These are phyloP conservation scores for Debaryomyces castellii DNA, from an alignment of 805 yeast genomes.

Conservation along the genomic window DNA sequence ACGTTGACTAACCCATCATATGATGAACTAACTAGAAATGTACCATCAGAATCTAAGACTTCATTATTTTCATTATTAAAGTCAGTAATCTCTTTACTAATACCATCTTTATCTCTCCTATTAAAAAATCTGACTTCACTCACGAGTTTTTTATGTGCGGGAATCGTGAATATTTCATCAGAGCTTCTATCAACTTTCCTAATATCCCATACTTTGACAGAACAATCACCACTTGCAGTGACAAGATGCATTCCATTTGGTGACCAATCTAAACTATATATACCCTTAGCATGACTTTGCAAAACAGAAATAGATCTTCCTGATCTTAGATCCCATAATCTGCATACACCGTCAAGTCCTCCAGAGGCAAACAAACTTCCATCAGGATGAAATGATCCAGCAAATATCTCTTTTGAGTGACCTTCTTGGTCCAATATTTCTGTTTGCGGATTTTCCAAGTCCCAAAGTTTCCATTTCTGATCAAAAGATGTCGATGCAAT, in stretches of 20 bases:
- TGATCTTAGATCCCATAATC: conserved; percentile 84
- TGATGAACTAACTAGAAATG: conserved; percentile 57
- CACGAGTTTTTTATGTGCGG: conserved; percentile 74
- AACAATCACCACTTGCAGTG: conserved; percentile 82
- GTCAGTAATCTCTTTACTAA: conserved; percentile 24
- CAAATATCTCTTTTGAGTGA: conserved; percentile 70
- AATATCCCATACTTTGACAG: conserved; percentile 84
- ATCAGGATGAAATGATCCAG: conserved; percentile 65
- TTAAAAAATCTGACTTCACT: conserved; percentile 60
- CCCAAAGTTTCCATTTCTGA: conserved; percentile 89
- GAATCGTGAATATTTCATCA: conserved; percentile 49
- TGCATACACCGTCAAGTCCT: conserved; percentile 71
- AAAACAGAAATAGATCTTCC: conserved; percentile 64
- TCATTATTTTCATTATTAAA: conserved; percentile 28
- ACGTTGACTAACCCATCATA: conserved; percentile 67
- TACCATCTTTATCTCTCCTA: conserved; percentile 13
- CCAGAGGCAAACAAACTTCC: conserved; percentile 77
- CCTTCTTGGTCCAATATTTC: conserved; percentile 79
- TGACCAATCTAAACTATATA: conserved; percentile 73
- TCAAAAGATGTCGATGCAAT: conserved; percentile 78
- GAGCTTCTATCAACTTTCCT: conserved; percentile 37
- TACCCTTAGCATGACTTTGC: conserved; percentile 69
- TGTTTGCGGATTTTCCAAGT: conserved; percentile 41
- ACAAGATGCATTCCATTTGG: conserved; percentile 73
- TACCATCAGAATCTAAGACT: conserved; percentile 36